Base-by-base conservation (phyloP, 331 rosid genomes). In the Prunus yedoensis region DNA sequence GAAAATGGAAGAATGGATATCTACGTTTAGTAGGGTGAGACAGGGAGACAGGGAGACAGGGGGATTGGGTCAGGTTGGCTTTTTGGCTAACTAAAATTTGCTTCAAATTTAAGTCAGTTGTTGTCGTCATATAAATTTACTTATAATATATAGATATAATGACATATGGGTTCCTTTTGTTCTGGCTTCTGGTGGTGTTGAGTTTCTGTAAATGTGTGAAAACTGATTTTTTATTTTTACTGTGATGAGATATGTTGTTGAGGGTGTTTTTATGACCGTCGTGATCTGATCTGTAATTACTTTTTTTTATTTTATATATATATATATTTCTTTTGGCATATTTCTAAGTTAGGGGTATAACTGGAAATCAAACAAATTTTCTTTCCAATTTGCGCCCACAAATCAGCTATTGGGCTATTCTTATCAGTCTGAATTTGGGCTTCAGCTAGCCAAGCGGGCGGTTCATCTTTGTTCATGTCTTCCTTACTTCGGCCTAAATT, bases 11-110 rank as follows among this genome's bases (percentile, higher is more conserved):
- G 68, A 20, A 51, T 80, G 53, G 87, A 61, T 20, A 41, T 71
- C 71, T 73, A 47, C 51, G 54, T 59, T 35, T 11, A 51, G 74
- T 53, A 74, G 68, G 47, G 71, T 76, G 66, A 56, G 77, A 64
- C 73, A 76, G 62, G 54, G 77, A 35, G 43, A 35, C 43, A 6
- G 14, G 66, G 77, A 35, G 43, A 35, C 43, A 6, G 14, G 66
- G 77, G 74, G 69, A 50, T 80, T 15, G 68, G 80, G 66, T 80
- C 82, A 21, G 81, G 85, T 82, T 85, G 84, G 87, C 80, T 84
- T 82, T 83, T 82, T 83, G 79, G 85, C 67, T 64, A 38, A 65
- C 72, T 32, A 78, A 59, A 32, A 32, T 68, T 52, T 85, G 27
- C 68, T 73, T 77, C 65, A 73, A 78, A 74, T 73, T 27, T 84